Conservation (phyloP, 2,329 filamentous ascomycete species). For the Calonectria pteridis region DNA sequence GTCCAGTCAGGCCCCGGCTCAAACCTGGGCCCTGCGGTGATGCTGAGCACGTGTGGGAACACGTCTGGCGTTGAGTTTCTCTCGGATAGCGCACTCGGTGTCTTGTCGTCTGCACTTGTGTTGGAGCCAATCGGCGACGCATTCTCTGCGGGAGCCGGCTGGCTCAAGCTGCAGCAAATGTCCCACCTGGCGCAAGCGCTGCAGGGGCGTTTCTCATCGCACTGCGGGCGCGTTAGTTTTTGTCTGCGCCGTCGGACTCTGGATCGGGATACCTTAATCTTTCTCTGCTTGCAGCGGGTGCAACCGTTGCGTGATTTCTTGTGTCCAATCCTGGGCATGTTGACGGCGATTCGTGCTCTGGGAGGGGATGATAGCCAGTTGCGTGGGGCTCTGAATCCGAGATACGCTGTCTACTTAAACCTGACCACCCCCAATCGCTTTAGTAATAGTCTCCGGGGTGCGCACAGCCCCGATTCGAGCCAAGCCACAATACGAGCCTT, state of each 20-base stretch:
- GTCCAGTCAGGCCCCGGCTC: constrained; percentile 4
- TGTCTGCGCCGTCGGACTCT: not conserved
- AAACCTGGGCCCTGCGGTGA: not conserved
- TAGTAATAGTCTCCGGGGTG: not conserved
- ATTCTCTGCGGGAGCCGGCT: not conserved
- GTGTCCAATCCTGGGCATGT: constrained; percentile 14
- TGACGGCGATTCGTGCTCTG: not conserved
- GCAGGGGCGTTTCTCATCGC: constrained; percentile 20
- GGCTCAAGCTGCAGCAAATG: not conserved
- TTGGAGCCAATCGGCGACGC: not conserved
- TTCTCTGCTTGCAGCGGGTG: constrained; percentile 13
- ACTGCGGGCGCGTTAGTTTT: constrained; percentile 5
- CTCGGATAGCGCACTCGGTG: not conserved
- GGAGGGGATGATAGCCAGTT: constrained; percentile 1
- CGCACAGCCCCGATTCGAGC: not conserved
- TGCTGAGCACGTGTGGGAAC: not conserved
- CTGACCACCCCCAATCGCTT: not conserved
- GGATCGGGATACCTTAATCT: constrained; percentile 6
- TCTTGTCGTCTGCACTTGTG: not conserved
- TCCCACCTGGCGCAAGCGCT: constrained; percentile 14
- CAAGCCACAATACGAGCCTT: not conserved
- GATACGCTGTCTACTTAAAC: not conserved
- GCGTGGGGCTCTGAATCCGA: not conserved
- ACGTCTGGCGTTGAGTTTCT: not conserved
- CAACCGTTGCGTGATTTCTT: constrained; percentile 24